Conservation (phyloP, 2,329 filamentous ascomycete species). For the Ceratocystis variospora region DNA sequence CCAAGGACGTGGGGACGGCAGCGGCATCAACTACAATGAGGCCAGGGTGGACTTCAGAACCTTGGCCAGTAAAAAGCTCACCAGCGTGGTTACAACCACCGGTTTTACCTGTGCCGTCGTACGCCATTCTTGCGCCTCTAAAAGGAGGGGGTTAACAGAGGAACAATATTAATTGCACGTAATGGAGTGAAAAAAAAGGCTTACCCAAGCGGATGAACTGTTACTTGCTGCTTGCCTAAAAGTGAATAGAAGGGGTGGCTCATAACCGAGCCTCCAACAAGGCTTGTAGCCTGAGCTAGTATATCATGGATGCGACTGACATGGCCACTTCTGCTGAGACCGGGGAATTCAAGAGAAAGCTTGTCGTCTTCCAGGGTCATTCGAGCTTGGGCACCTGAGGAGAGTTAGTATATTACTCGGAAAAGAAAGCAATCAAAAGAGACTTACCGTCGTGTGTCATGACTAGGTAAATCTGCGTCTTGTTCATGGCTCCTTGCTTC, state of each 20-base stretch:
- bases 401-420: not conserved
- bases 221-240: constrained; percentile 44
- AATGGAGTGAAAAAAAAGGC: constrained; percentile 20
- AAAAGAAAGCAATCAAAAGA: not conserved
- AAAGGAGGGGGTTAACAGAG: not conserved
- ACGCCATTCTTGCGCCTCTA: constrained; percentile 48
- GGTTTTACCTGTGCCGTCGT: constrained; percentile 40
- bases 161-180: not conserved
- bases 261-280: constrained; percentile 46
- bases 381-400: constrained; percentile 41
- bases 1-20: constrained; percentile 46
- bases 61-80: constrained; percentile 42
- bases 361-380: constrained; percentile 46
- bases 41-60: constrained; percentile 38
- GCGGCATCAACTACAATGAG: constrained; percentile 50
- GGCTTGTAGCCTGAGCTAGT: constrained; percentile 40
- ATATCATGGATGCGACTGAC: constrained; percentile 39
- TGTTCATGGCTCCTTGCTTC: constrained; percentile 41
- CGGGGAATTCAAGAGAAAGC: constrained; percentile 45
- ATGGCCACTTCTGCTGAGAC: constrained; percentile 42
- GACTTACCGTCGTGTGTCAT: constrained; percentile 50
- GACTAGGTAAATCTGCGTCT: constrained; percentile 49
- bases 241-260: constrained; percentile 44
- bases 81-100: constrained; percentile 51
- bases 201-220: constrained; percentile 52